phyloP scores from a whole-genome alignment of 495 filamentous ascomycete genomes.

The Neurospora sublineolata region DNA sequence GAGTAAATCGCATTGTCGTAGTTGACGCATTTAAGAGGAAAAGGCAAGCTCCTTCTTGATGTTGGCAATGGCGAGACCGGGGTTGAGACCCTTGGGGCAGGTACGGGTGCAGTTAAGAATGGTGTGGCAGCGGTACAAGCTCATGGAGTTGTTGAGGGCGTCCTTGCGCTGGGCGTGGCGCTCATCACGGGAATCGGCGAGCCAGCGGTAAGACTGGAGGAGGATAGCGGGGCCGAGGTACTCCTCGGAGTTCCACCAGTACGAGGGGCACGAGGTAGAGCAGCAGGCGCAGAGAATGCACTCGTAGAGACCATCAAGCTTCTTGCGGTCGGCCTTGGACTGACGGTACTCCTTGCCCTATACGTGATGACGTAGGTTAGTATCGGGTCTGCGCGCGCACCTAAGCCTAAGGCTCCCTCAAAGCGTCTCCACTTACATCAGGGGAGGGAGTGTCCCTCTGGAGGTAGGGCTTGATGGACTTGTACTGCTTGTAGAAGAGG shows the following conservation, averaged over 20 bases:
- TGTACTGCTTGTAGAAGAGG: slow-evolving; percentile 99
- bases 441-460: slow-evolving; percentile 69
- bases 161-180: slow-evolving; percentile 73
- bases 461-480: slow-evolving; percentile 97
- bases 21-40: slow-evolving; percentile 40
- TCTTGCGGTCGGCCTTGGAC: slow-evolving; percentile 78
- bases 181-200: slow-evolving; percentile 88
- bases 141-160: slow-evolving; percentile 95
- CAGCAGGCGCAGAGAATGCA: slow-evolving; percentile 99
- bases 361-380: slow-evolving; percentile 12
- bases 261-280: slow-evolving; percentile 93
- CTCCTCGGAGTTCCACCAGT: slow-evolving; percentile 99
- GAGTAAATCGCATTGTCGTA: not conserved
- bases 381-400: not conserved
- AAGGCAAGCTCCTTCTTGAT: slow-evolving; percentile 97
- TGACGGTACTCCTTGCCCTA: slow-evolving; percentile 85
- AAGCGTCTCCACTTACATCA: slow-evolving; percentile 45
- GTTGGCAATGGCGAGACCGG: slow-evolving; percentile 84
- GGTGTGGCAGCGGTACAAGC: slow-evolving; percentile 95
- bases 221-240: slow-evolving; percentile 96
- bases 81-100: slow-evolving; percentile 97
- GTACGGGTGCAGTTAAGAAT: slow-evolving; percentile 96
- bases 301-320: slow-evolving; percentile 97
- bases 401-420: not conserved
- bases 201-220: slow-evolving; percentile 92